Conservation (phyloP, 2,329 filamentous ascomycete genomes). For the Blumeriella jaapii region DNA sequence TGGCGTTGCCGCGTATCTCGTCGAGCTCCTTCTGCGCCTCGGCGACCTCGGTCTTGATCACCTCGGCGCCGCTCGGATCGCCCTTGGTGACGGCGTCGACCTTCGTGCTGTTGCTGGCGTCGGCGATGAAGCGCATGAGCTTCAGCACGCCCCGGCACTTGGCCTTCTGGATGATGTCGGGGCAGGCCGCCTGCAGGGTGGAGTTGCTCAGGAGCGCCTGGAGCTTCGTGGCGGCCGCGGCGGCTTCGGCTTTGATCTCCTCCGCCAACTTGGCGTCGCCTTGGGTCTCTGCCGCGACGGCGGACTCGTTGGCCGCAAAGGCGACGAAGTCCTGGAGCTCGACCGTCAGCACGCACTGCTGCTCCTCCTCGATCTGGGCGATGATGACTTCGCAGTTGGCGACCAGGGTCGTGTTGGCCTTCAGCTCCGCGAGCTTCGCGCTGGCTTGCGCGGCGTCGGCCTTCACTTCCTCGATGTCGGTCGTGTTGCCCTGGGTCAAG, state of each 20-base stretch:
- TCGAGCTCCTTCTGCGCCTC: constrained; percentile 7
- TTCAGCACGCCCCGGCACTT: constrained; percentile 7
- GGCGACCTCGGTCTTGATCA: constrained; percentile 4
- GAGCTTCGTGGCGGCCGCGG: constrained; percentile 6
- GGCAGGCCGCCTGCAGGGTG: constrained; percentile 14
- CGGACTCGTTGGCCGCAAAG: constrained; percentile 11
- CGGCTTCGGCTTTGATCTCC: constrained; percentile 8
- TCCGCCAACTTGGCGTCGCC: constrained; percentile 11
- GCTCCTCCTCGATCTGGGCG: constrained; percentile 4
- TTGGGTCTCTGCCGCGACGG: constrained; percentile 6
- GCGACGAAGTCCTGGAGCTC: constrained; percentile 13
- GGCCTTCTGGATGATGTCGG: constrained; percentile 9
- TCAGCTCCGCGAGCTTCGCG: constrained; percentile 25
- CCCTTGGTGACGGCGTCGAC: constrained; percentile 9
- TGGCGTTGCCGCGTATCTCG: constrained; percentile 6
- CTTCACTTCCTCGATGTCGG: constrained; percentile 29
- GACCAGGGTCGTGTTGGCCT: constrained; percentile 30
- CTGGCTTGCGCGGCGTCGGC: constrained; percentile 27
- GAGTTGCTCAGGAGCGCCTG: constrained; percentile 9
- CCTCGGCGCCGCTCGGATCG: constrained; percentile 7
- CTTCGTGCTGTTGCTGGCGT: constrained; percentile 8
- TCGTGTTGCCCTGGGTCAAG: constrained; percentile 29
- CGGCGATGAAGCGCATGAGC: constrained; percentile 7
- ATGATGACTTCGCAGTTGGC: constrained; percentile 26
- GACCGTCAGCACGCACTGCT: constrained; percentile 9